phyloP scores from a whole-genome alignment of 768 basidiomycete species.

The Lactarius vividus region DNA sequence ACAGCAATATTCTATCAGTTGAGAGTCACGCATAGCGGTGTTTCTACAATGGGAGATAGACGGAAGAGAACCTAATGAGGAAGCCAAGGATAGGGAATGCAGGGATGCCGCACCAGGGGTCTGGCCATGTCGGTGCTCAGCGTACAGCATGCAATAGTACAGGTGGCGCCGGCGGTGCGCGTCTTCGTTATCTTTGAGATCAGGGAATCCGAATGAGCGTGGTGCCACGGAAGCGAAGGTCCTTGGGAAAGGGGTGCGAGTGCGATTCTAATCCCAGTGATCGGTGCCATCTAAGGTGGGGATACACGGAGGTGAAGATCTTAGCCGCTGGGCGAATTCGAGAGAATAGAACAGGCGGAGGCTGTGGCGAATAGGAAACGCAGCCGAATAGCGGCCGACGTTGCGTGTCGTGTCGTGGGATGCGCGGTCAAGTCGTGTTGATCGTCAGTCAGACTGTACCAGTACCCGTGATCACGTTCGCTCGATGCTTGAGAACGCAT shows the following conservation, averaged over 20 bases:
- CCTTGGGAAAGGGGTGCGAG: neutral
- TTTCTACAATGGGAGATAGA: neutral
- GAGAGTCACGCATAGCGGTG: neutral
- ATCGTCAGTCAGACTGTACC: neutral
- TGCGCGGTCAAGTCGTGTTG: neutral
- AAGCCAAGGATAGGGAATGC: neutral
- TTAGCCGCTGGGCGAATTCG: neutral
- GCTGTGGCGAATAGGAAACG: neutral
- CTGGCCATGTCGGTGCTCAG: neutral
- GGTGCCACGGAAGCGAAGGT: neutral
- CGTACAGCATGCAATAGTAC: neutral
- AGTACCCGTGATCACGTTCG: no score
- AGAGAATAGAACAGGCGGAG: neutral
- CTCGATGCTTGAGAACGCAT: no score
- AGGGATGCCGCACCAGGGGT: neutral
- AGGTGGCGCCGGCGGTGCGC: neutral
- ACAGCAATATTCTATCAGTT: neutral
- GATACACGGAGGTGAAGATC: neutral
- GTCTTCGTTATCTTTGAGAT: neutral
- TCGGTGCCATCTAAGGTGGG: neutral
- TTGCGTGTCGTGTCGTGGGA: neutral
- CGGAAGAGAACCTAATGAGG: neutral
- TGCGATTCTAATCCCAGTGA: neutral
- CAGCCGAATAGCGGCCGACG: neutral
- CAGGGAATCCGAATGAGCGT: neutral